A percentile compares a stretch with the other conserved stretches of the same genome.
Conservation (phyloP, 176 grass and related monocot species). For the Paspalum vaginatum region DNA sequence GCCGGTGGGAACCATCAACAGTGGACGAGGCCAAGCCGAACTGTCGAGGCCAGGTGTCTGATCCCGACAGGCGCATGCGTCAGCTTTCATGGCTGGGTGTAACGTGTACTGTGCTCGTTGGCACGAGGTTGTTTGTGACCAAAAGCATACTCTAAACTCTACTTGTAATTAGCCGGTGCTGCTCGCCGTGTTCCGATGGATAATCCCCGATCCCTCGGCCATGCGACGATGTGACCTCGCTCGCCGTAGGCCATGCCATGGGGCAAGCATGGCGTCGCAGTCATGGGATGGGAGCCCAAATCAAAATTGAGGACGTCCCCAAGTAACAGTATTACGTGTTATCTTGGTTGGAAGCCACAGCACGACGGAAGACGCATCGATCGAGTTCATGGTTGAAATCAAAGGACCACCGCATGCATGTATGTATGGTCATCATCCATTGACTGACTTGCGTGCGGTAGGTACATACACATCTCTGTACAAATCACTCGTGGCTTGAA, state of each 20-base stretch:
- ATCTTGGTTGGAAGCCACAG: background rate
- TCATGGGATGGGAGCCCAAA: no score
- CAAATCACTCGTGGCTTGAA: background rate
- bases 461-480: conserved; percentile 1
- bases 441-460: background rate
- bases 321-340: no score
- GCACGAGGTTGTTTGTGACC: background rate
- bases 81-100: background rate
- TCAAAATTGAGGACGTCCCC: no score
- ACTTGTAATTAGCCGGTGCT: no score
- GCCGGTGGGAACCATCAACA: background rate
- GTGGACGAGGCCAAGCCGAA: background rate
- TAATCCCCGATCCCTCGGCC: background rate
- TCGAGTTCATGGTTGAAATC: background rate
- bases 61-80: no score
- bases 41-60: no score
- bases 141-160: no score
- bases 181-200: background rate
- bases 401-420: no score
- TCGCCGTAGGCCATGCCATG: no score
- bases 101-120: conserved; percentile 30
- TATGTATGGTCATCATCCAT: background rate
- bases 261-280: no score
- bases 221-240: background rate
- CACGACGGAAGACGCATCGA: background rate